phyloP scores from a whole-genome alignment of 805 yeast genomes.

The Pichia phayaonensis region DNA sequence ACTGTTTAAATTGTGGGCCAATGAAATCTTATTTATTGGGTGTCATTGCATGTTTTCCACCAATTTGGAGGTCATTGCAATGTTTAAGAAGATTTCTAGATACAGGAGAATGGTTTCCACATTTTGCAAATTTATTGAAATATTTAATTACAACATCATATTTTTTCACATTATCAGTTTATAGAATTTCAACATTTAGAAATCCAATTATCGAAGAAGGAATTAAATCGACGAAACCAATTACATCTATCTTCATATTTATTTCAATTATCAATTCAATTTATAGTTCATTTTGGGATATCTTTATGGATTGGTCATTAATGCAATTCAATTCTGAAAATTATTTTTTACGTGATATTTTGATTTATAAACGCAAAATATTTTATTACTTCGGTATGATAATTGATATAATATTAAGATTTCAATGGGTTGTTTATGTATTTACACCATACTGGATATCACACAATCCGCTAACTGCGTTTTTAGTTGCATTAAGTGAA shows the following conservation, averaged over 20 bases:
- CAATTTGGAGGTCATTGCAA: constrained; percentile 84
- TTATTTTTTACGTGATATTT: constrained; percentile 57
- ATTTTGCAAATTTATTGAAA: constrained; percentile 79
- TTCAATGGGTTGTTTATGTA: constrained; percentile 89
- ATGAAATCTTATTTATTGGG: constrained; percentile 71
- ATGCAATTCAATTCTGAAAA: constrained; percentile 57
- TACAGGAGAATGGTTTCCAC: constrained; percentile 95
- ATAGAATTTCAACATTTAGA: constrained; percentile 49
- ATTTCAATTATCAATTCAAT: constrained; percentile 70
- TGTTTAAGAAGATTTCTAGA: constrained; percentile 87
- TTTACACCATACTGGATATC: constrained; percentile 66
- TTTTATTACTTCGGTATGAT: constrained; percentile 71
- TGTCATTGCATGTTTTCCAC: constrained; percentile 73
- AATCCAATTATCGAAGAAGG: background rate
- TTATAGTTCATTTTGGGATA: constrained; percentile 74
- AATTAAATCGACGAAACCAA: background rate
- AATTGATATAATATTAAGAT: constrained; percentile 64
- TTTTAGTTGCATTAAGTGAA: constrained; percentile 77
- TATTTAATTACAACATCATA: constrained; percentile 61
- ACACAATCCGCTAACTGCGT: constrained; percentile 82
- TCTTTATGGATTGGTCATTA: constrained; percentile 93
- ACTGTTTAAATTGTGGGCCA: constrained; percentile 62
- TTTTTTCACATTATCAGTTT: constrained; percentile 65
- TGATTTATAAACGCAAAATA: constrained; percentile 52
- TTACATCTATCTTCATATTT: constrained; percentile 53